Conservation (phyloP, 768 basidiomycete species). For the Boletus rubroflammeus region DNA sequence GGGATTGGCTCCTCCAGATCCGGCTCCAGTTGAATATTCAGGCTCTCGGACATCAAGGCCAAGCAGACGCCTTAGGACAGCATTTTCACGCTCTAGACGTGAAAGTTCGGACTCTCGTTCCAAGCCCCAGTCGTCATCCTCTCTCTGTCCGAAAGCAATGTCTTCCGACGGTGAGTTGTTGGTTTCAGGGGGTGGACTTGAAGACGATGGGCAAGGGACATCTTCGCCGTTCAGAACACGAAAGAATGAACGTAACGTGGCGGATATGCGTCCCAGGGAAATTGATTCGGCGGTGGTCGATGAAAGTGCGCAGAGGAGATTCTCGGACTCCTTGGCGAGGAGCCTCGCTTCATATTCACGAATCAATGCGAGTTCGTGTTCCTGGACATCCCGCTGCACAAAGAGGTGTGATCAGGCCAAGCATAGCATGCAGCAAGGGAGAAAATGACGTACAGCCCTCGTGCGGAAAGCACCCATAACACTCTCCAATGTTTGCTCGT, state of each 20-base stretch:
- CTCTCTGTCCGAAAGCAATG: conserved; percentile 31
- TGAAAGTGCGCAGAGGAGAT: conserved; percentile 53
- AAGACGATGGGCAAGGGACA: conserved; percentile 8
- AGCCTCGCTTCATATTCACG: conserved; percentile 88
- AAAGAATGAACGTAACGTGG: conserved; percentile 64
- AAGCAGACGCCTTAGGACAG: conserved; percentile 69
- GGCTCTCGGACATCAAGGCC: conserved; percentile 40
- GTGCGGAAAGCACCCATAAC: conserved; percentile 91
- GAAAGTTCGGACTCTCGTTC: conserved; percentile 90
- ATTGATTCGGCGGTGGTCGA: conserved; percentile 64
- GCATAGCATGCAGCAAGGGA: background rate
- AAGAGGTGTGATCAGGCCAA: background rate
- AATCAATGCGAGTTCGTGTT: conserved; percentile 84
- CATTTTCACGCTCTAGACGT: conserved; percentile 85
- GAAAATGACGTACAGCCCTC: conserved; percentile 67
- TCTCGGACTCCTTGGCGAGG: conserved; percentile 69
- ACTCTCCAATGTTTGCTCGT: conserved; percentile 92
- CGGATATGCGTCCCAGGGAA: conserved; percentile 66
- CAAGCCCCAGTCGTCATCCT: conserved; percentile 71
- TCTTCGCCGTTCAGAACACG: conserved; percentile 71
- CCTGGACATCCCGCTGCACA: conserved; percentile 82
- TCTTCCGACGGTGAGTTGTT: background rate
- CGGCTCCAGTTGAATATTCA: conserved; percentile 4
- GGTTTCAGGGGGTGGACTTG: conserved; percentile 3
- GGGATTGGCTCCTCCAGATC: background rate